Conservation (phyloP, 2,329 filamentous ascomycete genomes). For the Dactylellina cionopaga region DNA sequence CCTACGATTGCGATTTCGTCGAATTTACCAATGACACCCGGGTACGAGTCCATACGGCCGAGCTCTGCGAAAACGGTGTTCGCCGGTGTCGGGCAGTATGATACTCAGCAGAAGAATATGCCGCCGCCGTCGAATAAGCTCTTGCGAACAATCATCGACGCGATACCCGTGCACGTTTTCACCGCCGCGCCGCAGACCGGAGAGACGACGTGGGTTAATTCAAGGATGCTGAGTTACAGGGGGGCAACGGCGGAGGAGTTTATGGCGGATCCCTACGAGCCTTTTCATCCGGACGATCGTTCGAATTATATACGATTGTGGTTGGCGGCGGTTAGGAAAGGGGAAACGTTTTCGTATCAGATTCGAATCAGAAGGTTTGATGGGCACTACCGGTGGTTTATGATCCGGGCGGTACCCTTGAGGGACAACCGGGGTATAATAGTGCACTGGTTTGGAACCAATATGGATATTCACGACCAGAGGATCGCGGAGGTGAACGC, state of each 20-base stretch:
- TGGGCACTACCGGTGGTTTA: slow-evolving; percentile 91
- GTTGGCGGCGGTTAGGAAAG: slow-evolving; percentile 84
- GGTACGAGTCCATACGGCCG: slow-evolving; percentile 22
- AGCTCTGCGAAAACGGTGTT: slow-evolving; percentile 56
- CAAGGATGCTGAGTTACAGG: slow-evolving; percentile 88
- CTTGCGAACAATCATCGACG: slow-evolving; percentile 86
- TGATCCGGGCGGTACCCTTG: slow-evolving; percentile 87
- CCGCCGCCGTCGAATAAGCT: slow-evolving; percentile 81
- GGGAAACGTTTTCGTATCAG: slow-evolving; percentile 88
- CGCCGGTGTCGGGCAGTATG: slow-evolving; percentile 60
- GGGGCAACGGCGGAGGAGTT: slow-evolving; percentile 79
- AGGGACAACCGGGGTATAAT: slow-evolving; percentile 82
- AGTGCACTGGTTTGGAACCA: slow-evolving; percentile 93
- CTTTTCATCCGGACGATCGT: slow-evolving; percentile 85
- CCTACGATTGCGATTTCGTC: slow-evolving; percentile 72
- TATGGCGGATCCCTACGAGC: slow-evolving; percentile 87
- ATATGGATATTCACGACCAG: slow-evolving; percentile 98
- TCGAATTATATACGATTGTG: slow-evolving; percentile 82
- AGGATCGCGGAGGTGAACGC: slow-evolving; percentile 90
- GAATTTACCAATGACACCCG: slow-evolving; percentile 51
- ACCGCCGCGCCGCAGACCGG: slow-evolving; percentile 87
- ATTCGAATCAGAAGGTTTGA: slow-evolving; percentile 90
- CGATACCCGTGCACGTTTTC: slow-evolving; percentile 90
- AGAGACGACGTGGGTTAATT: slow-evolving; percentile 95
- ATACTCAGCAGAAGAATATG: slow-evolving; percentile 66